phyloP scores from a whole-genome alignment of 2,329 filamentous ascomycete species.

The Nothophoma quercina region DNA sequence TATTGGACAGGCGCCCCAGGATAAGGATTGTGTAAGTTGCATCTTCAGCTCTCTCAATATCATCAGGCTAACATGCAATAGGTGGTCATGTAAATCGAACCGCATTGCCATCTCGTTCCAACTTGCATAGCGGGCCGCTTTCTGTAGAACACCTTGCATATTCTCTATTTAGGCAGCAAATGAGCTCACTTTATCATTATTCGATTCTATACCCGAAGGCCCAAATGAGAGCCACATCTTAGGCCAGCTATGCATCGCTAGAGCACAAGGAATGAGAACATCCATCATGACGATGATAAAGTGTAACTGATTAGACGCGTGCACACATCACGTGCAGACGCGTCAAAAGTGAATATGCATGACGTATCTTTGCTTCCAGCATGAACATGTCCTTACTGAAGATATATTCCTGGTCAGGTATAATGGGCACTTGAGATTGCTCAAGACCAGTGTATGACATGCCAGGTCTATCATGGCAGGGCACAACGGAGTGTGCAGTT shows the following conservation, averaged over 20 bases:
- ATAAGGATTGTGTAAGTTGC: slow-evolving; percentile 84
- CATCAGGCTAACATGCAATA: slow-evolving; percentile 21
- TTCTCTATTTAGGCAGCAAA: slow-evolving; percentile 12
- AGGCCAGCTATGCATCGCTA: slow-evolving; percentile 4
- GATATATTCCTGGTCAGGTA: too few relatives aligned
- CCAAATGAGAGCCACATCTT: not conserved
- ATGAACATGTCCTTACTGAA: too few relatives aligned
- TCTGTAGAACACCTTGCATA: slow-evolving; percentile 19
- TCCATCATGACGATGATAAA: too few relatives aligned
- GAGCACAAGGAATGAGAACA: slow-evolving; percentile 6
- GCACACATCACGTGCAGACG: slow-evolving; percentile 10
- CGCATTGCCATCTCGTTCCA: slow-evolving; percentile 2
- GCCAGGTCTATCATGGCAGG: too few relatives aligned
- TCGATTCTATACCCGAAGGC: slow-evolving; percentile 13
- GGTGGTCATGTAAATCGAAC: slow-evolving; percentile 38
- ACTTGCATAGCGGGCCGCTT: slow-evolving; percentile 31
- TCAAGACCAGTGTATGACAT: too few relatives aligned
- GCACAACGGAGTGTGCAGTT: not conserved
- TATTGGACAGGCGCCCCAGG: slow-evolving; percentile 80
- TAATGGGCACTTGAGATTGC: too few relatives aligned
- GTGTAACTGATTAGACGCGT: too few relatives aligned
- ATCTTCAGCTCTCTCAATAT: not conserved
- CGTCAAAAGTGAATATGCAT: not conserved
- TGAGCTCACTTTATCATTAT: slow-evolving; percentile 19
- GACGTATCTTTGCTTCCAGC: too few relatives aligned